These are phyloP conservation scores for Candida patagonica DNA, from an alignment of 805 yeast genomes.

Conservation along the genomic window DNA sequence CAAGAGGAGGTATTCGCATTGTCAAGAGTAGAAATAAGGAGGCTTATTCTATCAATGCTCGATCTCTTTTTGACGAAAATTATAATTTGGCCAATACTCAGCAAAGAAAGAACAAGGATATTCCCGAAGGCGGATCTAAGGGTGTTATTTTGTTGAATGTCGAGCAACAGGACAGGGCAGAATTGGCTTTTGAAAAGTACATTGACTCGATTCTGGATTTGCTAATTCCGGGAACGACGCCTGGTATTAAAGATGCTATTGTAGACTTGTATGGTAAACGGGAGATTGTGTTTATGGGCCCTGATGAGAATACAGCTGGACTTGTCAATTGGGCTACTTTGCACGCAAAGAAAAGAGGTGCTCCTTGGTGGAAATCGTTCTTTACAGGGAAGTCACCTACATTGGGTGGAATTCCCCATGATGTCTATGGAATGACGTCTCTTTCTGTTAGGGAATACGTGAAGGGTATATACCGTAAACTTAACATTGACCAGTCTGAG, in stretches of 20 bases:
- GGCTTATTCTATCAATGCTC: slow-evolving; percentile 73
- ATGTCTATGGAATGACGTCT: slow-evolving; percentile 96
- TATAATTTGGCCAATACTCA: slow-evolving; percentile 93
- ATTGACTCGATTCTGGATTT: slow-evolving; percentile 86
- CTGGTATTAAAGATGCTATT: slow-evolving; percentile 72
- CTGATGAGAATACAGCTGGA: slow-evolving; percentile 98
- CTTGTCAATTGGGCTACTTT: slow-evolving; percentile 95
- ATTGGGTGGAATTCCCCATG: slow-evolving; percentile 97
- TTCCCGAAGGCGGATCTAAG: slow-evolving; percentile 98
- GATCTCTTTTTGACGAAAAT: slow-evolving; percentile 91
- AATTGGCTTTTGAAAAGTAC: slow-evolving; percentile 83
- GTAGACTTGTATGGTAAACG: slow-evolving; percentile 77
- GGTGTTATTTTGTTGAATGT: slow-evolving; percentile 77
- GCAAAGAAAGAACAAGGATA: slow-evolving; percentile 94
- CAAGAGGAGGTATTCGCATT: slow-evolving; percentile 96
- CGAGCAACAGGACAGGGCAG: slow-evolving; percentile 72
- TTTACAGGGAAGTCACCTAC: slow-evolving; percentile 90
- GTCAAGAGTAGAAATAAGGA: slow-evolving; percentile 81
- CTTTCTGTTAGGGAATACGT: slow-evolving; percentile 88
- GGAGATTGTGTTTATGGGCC: slow-evolving; percentile 94
- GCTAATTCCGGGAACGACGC: slow-evolving; percentile 57
- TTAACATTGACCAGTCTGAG: slow-evolving; percentile 45
- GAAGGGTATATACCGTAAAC: slow-evolving; percentile 75
- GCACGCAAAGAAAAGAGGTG: slow-evolving; percentile 87
- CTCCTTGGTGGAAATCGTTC: slow-evolving; percentile 98